Evolutionary conservation across 31 red algal genomes (phyloP).

Genomic region (Odonthalia washingtoniensis): DNA sequence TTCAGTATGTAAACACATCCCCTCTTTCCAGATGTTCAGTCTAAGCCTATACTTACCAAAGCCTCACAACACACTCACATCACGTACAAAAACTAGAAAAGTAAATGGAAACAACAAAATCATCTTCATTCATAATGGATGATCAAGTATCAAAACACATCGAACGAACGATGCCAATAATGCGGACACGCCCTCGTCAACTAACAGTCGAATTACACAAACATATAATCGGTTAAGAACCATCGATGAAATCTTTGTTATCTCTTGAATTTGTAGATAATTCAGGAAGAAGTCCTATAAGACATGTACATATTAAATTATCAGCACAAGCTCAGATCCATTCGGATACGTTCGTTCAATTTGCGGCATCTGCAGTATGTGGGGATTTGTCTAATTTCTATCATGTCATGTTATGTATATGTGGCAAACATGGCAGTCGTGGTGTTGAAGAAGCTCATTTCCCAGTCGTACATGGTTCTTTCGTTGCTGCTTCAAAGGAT

Average conservation of each 20-base stretch:
- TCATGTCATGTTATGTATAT: neutral
- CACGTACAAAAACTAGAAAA: no score
- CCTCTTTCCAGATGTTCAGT: no score
- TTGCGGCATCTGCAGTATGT: no score
- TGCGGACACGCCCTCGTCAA: neutral
- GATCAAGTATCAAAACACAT: neutral
- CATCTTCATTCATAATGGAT: neutral
- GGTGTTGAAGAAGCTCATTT: neutral
- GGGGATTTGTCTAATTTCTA: neutral
- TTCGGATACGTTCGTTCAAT: no score
- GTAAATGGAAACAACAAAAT: no score
- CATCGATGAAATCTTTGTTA: neutral
- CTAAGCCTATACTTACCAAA: no score
- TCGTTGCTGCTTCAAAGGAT: neutral
- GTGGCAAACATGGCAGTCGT: conserved; percentile 2
- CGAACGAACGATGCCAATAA: neutral
- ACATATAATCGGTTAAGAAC: neutral
- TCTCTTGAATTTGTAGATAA: neutral
- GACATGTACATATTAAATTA: no score
- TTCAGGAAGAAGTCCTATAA: neutral
- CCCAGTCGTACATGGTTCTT: neutral
- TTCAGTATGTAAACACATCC: no score
- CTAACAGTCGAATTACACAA: neutral
- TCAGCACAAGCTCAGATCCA: no score
- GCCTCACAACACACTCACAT: no score